phyloP scores from a whole-genome alignment of 2,329 filamentous ascomycete genomes.

The Alternaria ethzedia region DNA sequence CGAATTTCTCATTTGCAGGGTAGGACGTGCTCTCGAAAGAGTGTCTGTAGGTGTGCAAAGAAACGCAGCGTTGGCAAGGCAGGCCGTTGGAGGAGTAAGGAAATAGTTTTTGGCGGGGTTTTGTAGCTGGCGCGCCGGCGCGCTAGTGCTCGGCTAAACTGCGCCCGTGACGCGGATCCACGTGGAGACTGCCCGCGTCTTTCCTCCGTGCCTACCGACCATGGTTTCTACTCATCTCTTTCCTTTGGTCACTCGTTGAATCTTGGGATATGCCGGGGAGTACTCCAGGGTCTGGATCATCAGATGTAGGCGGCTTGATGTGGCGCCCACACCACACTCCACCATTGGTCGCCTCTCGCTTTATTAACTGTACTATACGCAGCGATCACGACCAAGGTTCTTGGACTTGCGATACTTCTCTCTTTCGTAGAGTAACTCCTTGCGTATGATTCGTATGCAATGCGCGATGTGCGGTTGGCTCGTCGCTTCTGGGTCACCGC shows the following conservation, averaged over 20 bases:
- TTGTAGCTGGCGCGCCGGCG: conserved; percentile 37
- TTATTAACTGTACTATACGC: neutral
- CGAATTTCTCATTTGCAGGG: conserved; percentile 95
- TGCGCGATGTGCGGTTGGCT: neutral
- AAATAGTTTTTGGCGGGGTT: conserved; percentile 48
- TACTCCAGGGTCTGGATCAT: neutral
- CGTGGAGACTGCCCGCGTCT: neutral
- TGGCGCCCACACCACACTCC: neutral
- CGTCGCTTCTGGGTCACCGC: neutral
- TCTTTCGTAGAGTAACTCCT: neutral
- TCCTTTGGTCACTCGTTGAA: neutral
- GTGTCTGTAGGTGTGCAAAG: conserved; percentile 82
- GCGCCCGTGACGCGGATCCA: conserved; percentile 8
- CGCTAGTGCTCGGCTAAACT: conserved; percentile 27
- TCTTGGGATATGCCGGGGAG: neutral
- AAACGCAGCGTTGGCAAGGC: conserved; percentile 93
- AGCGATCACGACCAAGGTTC: neutral
- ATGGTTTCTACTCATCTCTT: neutral
- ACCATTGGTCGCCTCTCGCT: neutral
- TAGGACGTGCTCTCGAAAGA: conserved; percentile 37
- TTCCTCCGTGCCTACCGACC: neutral
- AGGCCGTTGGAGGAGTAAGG: conserved; percentile 67
- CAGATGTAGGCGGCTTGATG: neutral
- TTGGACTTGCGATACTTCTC: neutral
- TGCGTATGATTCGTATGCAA: neutral